phyloP scores from a whole-genome alignment of 2,329 filamentous ascomycete species.

The Trichoderma harzianum region DNA sequence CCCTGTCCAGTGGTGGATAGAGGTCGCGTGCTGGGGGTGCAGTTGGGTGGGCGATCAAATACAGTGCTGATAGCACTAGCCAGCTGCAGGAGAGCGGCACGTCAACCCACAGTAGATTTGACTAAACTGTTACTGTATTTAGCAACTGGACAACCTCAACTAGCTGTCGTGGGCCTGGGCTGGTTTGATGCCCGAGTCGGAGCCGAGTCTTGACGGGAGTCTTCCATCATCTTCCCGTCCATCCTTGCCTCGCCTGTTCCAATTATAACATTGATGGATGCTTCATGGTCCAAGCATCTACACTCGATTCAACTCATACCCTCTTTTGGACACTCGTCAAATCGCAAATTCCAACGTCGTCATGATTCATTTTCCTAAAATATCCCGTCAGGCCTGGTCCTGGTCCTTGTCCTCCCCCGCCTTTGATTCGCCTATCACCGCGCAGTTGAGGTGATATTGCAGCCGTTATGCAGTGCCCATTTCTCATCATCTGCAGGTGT shows the following conservation, averaged over 20 bases:
- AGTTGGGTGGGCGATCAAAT: neutral
- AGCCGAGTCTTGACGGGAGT: neutral
- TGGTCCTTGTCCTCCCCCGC: neutral
- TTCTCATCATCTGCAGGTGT: slow-evolving; percentile 1
- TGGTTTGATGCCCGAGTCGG: neutral
- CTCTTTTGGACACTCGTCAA: neutral
- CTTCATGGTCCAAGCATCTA: neutral
- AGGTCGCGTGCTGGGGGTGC: neutral
- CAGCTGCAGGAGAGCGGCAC: neutral
- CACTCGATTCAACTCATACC: neutral
- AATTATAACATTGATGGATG: neutral
- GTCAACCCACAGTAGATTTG: neutral
- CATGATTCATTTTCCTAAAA: neutral
- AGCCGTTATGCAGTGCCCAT: slow-evolving; percentile 9
- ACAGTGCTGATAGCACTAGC: neutral
- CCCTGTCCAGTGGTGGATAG: neutral
- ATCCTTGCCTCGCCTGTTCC: neutral
- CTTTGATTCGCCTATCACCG: neutral
- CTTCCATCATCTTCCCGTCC: neutral
- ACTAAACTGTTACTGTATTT: neutral
- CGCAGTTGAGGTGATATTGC: neutral
- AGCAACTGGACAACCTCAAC: neutral
- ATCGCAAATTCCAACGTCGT: neutral
- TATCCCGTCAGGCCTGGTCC: neutral
- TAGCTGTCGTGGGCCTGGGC: neutral